Base-by-base conservation (phyloP, 176 grass and related monocot species). In the Otatea glauca region DNA sequence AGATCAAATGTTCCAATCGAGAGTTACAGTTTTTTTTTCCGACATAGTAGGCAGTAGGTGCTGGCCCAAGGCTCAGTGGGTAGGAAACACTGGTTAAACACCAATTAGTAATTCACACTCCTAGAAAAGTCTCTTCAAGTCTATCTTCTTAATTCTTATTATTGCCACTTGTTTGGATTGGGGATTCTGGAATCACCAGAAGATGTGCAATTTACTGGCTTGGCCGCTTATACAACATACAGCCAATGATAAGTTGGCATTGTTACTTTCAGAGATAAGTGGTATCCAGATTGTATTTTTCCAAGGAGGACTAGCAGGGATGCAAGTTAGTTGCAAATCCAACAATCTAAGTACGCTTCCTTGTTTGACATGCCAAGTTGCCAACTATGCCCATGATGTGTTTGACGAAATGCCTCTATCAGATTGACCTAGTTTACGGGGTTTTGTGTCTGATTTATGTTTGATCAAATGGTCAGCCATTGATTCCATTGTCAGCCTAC, bases 381-480 rank as follows among this genome's bases (percentile, higher is more conserved):
- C n/a, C 13, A 73, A 10, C 61, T 9, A 69, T 2, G 49, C 12
- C 60, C 41, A 56, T 41, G 48, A 42, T 6, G 0, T 51, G 61
- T 59, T 81, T 42, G 70, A 43, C 9, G 15, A 68, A 89, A 85
- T 53, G 42, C 51, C 42, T 75, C 41, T 68, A 14, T 68, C 17
- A 16, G 63, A 54, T 43, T 78, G 41, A 24, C 25, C n/a, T 13
- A 38, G 3, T 69, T 24, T 85, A 11, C 10, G 37, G 38, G 35
- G n/a, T 21, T 53, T 64, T 1, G 65, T 37, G 35, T 37, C 35
- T 37, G 35, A 2, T 37, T 37, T 37, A 37, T 79, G 17, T 75
- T 76, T 38, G 39, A 49, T 55, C 42, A 44, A 56, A 82, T 68
- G 18, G 6, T 61, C 41, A 11, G 12, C 60, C 18, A 8, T 75